Evolutionary conservation across 192 early-diverging fungal genomes (phyloP).

Genomic region (Coemansia guatemalensis): DNA sequence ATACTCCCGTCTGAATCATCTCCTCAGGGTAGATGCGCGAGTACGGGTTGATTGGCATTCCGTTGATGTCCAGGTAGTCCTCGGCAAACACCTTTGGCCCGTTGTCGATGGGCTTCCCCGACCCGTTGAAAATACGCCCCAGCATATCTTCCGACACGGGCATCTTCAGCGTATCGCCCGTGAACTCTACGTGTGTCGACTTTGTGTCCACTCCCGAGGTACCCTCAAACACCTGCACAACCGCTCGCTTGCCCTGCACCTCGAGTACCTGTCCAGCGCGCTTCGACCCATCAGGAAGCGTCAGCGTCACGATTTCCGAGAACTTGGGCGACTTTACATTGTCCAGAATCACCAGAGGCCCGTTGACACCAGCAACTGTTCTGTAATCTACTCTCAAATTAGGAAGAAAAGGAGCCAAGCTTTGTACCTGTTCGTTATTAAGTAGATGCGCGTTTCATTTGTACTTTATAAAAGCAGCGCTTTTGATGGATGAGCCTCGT

Average conservation of each 20-base stretch:
- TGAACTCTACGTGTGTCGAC: constrained; percentile 92
- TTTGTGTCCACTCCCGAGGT: constrained; percentile 96
- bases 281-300: constrained; percentile 93
- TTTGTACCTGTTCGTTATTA: too few relatives aligned
- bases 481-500: background rate
- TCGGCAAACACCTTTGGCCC: constrained; percentile 99
- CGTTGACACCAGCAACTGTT: constrained; percentile 96
- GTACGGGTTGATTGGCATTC: constrained; percentile 96
- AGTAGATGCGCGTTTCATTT: too few relatives aligned
- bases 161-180: constrained; percentile 93
- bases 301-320: constrained; percentile 95
- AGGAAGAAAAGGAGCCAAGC: background rate
- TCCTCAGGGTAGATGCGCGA: constrained; percentile 99
- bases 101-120: constrained; percentile 97
- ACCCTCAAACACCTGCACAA: constrained; percentile 99
- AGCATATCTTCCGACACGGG: constrained; percentile 99
- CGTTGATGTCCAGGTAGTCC: constrained; percentile 92
- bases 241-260: constrained; percentile 91
- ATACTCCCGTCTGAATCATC: constrained; percentile 99
- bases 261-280: constrained; percentile 97
- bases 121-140: constrained; percentile 98
- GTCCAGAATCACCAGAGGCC: constrained; percentile 97
- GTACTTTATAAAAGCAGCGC: too few relatives aligned
- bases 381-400: constrained; percentile 78
- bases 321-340: constrained; percentile 99